Conservation (phyloP, 75 land plant genomes). For the Gnetum montanum region DNA sequence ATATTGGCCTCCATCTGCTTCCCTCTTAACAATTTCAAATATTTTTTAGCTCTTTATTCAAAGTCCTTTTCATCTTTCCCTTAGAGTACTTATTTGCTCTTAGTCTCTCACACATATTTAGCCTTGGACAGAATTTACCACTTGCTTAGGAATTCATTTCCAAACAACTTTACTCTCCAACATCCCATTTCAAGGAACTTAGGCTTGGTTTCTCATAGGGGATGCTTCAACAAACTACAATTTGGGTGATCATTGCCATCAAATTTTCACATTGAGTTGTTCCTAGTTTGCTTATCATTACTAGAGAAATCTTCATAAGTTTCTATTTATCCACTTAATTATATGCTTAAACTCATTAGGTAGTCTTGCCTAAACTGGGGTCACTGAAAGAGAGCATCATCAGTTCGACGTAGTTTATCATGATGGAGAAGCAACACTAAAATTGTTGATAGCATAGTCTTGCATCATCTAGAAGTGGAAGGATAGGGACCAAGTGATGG, state of each 20-base stretch:
- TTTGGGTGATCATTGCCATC: background rate
- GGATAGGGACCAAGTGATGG: too few species aligned
- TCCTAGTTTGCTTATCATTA: background rate
- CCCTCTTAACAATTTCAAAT: slow-evolving; percentile 5
- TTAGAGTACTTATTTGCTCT: slow-evolving; percentile 11
- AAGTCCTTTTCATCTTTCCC: slow-evolving; percentile 17
- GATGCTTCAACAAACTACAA: background rate
- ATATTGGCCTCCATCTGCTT: slow-evolving; percentile 10
- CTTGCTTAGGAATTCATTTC: background rate
- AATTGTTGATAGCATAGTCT: too few species aligned
- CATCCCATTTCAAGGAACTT: background rate
- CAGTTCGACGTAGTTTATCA: too few species aligned
- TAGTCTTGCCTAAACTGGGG: background rate
- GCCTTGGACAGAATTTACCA: background rate
- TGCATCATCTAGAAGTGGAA: too few species aligned
- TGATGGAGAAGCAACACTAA: too few species aligned
- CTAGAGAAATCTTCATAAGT: background rate
- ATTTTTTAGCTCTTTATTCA: slow-evolving; percentile 19
- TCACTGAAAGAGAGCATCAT: too few species aligned
- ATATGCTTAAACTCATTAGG: background rate
- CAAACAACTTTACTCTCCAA: background rate
- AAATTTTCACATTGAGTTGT: background rate
- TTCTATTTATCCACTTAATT: background rate
- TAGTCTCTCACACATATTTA: background rate
- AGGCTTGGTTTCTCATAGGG: background rate